Conservation (phyloP, 169 alveolate species). For the Plasmodium coatneyi region DNA sequence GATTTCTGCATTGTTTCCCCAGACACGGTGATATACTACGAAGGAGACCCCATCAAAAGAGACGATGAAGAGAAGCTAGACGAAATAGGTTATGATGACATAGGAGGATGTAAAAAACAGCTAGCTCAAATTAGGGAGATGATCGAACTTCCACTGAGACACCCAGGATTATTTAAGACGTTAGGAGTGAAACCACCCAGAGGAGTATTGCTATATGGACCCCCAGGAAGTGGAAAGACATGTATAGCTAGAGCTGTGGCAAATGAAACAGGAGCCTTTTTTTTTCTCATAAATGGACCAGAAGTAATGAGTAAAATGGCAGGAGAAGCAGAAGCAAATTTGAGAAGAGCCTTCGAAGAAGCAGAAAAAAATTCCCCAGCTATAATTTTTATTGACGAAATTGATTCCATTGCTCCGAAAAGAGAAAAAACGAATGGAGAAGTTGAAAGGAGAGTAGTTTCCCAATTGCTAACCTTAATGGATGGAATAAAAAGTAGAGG, state of each 20-base stretch:
- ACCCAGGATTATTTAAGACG: slow-evolving; percentile 98
- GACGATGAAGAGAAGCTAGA: slow-evolving; percentile 99
- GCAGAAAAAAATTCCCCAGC: slow-evolving; percentile 99
- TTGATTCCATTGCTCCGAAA: slow-evolving; percentile 99
- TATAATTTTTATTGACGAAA: slow-evolving; percentile 99
- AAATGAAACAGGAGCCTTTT: slow-evolving; percentile 98
- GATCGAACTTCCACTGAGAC: slow-evolving; percentile 99
- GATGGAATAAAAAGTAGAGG: slow-evolving; percentile 99
- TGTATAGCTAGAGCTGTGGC: slow-evolving; percentile 99
- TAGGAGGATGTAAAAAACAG: slow-evolving; percentile 99
- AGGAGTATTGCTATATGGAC: slow-evolving; percentile 99
- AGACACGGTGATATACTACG: slow-evolving; percentile 94
- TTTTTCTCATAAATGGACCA: slow-evolving; percentile 97
- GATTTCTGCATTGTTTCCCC: slow-evolving; percentile 99
- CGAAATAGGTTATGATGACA: slow-evolving; percentile 99
- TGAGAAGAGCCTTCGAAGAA: slow-evolving; percentile 96
- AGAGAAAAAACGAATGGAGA: slow-evolving; percentile 99
- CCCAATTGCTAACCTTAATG: slow-evolving; percentile 98
- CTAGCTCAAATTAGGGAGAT: slow-evolving; percentile 99
- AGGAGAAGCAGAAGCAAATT: slow-evolving; percentile 99
- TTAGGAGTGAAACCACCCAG: slow-evolving; percentile 99
- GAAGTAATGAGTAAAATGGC: slow-evolving; percentile 99
- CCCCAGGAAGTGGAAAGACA: slow-evolving; percentile 99
- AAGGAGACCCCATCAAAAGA: slow-evolving; percentile 99
- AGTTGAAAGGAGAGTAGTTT: slow-evolving; percentile 99